Conservation (phyloP, 148 eudicot species). For the Spergularia bocconei region DNA sequence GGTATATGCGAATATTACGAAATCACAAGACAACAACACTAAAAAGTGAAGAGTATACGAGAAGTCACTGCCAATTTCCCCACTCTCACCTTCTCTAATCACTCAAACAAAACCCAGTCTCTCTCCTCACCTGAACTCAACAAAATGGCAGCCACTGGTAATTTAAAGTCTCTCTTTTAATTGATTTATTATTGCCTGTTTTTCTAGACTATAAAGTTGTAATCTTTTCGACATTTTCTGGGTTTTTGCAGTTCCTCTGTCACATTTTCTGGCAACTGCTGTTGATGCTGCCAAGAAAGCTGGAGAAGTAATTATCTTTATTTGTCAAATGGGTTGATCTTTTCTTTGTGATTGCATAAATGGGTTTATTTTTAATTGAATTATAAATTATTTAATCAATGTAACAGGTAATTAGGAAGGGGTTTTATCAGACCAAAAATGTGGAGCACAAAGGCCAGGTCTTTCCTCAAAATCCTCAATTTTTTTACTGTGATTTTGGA, state of each 20-base stretch:
- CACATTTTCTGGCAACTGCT: conserved; percentile 37
- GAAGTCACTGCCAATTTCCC: too few relatives aligned
- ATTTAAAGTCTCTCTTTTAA: too few relatives aligned
- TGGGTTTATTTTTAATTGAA: not conserved
- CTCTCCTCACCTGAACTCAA: not conserved
- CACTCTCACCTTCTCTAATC: not conserved
- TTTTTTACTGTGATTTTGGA: too few relatives aligned
- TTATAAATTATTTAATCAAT: not conserved
- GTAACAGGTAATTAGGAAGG: conserved; percentile 60
- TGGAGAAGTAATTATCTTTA: conserved; percentile 32
- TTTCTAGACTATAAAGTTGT: not conserved
- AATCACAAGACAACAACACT: too few relatives aligned
- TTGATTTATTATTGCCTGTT: not conserved
- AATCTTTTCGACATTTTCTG: not conserved
- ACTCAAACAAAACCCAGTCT: not conserved
- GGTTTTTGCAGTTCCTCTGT: conserved; percentile 23
- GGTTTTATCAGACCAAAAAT: conserved; percentile 63
- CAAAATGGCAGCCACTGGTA: conserved; percentile 21
- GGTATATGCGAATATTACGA: too few relatives aligned
- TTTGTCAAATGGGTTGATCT: not conserved
- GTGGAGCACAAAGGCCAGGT: conserved; percentile 95
- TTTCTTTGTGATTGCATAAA: not conserved
- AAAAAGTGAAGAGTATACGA: too few relatives aligned
- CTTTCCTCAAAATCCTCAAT: not conserved
- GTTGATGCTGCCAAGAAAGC: conserved; percentile 56